Percentiles rank a stretch among this genome's conserved stretches.
These are phyloP conservation scores for Chaetothyriales sp. DNA, from an alignment of 2,329 filamentous ascomycete genomes.

Conservation along the genomic window DNA sequence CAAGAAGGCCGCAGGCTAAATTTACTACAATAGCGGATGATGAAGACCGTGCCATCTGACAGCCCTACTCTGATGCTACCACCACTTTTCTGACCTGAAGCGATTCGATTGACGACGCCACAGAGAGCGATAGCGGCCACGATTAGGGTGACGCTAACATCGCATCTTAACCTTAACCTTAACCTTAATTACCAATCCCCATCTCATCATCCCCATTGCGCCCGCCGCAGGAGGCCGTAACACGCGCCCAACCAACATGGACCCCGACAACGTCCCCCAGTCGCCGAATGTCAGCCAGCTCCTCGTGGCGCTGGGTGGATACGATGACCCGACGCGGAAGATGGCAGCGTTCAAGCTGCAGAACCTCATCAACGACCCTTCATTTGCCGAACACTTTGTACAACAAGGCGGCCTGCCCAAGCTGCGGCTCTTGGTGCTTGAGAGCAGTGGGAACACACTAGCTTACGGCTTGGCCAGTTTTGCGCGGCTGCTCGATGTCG, in stretches of 20 bases:
- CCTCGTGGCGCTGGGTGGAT: constrained; percentile 43
- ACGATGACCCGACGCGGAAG: constrained; percentile 82
- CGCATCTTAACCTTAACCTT: neutral
- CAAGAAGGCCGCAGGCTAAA: constrained; percentile 38
- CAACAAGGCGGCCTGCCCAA: constrained; percentile 70
- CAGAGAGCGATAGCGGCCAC: neutral
- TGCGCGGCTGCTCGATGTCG: constrained; percentile 74
- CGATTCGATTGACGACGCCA: neutral
- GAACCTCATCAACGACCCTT: constrained; percentile 83
- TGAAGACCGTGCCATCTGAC: neutral
- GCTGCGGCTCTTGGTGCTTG: constrained; percentile 68
- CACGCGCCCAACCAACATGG: constrained; percentile 5
- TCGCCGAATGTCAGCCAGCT: constrained; percentile 38
- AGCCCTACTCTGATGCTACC: too few species aligned
- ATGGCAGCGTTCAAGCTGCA: constrained; percentile 99
- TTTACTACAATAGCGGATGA: neutral
- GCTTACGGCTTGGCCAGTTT: constrained; percentile 89
- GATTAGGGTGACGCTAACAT: neutral
- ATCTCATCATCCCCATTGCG: too few species aligned
- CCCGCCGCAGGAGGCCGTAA: too few species aligned
- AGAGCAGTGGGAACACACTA: constrained; percentile 78
- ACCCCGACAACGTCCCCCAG: constrained; percentile 6
- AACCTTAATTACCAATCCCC: neutral
- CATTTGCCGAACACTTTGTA: constrained; percentile 94
- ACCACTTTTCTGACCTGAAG: too few species aligned